Evolutionary conservation across 805 yeast genomes (phyloP).

Genomic region (Isabelozyma heimii): DNA sequence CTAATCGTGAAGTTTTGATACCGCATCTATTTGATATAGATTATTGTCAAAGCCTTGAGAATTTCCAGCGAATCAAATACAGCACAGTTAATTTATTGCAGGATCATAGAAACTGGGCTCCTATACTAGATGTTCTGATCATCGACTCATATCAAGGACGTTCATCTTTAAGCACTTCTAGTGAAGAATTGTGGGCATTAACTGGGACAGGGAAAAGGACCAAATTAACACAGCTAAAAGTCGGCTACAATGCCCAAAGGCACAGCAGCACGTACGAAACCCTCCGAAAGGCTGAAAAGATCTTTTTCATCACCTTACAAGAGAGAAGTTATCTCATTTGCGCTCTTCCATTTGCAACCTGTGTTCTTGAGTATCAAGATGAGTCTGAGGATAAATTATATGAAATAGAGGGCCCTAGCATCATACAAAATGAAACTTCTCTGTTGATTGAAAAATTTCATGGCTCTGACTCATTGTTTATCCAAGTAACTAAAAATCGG

Average conservation of each 20-base stretch:
- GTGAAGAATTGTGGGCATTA: constrained; percentile 44
- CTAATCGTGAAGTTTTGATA: constrained; percentile 33
- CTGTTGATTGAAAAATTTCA: constrained; percentile 9
- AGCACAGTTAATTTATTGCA: constrained; percentile 20
- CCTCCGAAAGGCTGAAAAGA: constrained; percentile 25
- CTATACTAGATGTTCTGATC: constrained; percentile 39
- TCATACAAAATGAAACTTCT: constrained; percentile 14
- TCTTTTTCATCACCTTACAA: constrained; percentile 14
- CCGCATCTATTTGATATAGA: constrained; percentile 17
- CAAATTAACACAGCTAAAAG: constrained; percentile 27
- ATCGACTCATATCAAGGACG: constrained; percentile 24
- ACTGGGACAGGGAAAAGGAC: constrained; percentile 35
- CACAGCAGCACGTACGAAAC: constrained; percentile 22
- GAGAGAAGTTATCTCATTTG: constrained; percentile 27
- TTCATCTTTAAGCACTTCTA: constrained; percentile 10
- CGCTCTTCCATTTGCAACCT: constrained; percentile 36
- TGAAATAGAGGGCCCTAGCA: constrained; percentile 19
- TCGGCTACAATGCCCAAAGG: constrained; percentile 28
- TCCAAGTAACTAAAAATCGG: constrained; percentile 24
- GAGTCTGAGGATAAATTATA: constrained; percentile 19
- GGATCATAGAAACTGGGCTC: constrained; percentile 48
- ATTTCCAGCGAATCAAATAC: constrained; percentile 11
- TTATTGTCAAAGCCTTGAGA: neutral
- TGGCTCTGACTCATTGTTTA: constrained; percentile 7
- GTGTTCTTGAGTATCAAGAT: constrained; percentile 28